Base-by-base conservation (phyloP, 1,284 basidiomycete species). In the Leccinum angustisporum region DNA sequence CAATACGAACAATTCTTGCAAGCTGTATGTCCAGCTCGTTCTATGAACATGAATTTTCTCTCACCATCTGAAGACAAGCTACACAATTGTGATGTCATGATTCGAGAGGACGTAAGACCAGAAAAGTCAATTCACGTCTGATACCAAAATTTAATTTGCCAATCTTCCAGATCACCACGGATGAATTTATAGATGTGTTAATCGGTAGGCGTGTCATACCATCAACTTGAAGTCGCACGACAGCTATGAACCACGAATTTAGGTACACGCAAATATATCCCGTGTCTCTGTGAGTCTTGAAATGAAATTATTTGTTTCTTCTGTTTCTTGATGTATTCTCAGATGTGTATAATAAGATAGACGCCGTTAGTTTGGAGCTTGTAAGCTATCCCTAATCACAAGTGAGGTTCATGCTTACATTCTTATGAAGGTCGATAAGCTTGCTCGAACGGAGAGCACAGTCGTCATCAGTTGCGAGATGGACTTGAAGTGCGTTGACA, bases 111-210 rank as follows among this genome's bases (percentile, higher is more conserved):
- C 77, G 94, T 96, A 68, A 70, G 88, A 75, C n/a, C 58, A 56
- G 51, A 54, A 57, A 50, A 63, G 59, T 51, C 58, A n/a, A 48
- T 34, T 46, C 16, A 5, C 7, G 6, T 33, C n/a, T 25, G 5
- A 57, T 21, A 10, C 43, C 14, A 10, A 30, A 5, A 5, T 34
- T 46, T 30, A 18, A 62, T 16, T 43, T 33, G 9, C 50, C 6
- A 16, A 16, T 48, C 31, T 50, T 56, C 31, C 66, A 96, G 94
- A 95, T 98, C 66, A 94, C 93, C 4, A 94, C 92, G 2, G 96
- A 99, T 75, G 94, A 98, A 73, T 97, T 98, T 72, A 97, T 98
- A 70, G 97, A 99, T 72, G 94, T 98, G 10, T 83, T 99, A 18
- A 92, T 98, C 60, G 95, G 93, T 84, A 72, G 66, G 75, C 62